Percentiles rank a stretch among this genome's conserved stretches.
Evolutionary conservation across 1,284 basidiomycete genomes (phyloP).

Genomic region (Pterulicium gracile): DNA sequence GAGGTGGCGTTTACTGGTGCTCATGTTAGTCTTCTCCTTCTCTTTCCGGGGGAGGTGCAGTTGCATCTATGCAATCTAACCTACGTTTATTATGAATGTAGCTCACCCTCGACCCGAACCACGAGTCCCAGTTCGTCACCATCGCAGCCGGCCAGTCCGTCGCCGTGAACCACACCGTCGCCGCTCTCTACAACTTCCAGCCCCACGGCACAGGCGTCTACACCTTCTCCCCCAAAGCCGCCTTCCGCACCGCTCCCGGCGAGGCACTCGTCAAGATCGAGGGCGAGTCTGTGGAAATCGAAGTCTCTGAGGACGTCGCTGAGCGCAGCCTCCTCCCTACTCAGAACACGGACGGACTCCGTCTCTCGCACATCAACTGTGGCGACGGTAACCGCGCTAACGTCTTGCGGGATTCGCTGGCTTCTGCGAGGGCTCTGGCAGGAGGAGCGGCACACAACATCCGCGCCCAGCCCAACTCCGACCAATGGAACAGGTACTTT

Average conservation of each 20-base stretch:
- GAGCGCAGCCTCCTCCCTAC: neutral
- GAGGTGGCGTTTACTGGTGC: neutral
- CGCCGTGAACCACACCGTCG: neutral
- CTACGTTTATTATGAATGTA: neutral
- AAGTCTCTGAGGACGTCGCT: neutral
- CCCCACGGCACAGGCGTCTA: neutral
- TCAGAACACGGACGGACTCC: neutral
- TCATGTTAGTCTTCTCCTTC: neutral
- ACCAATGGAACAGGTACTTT: neutral
- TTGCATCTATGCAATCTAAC: neutral
- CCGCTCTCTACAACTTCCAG: neutral
- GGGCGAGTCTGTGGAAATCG: neutral
- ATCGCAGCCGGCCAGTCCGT: conserved; percentile 1
- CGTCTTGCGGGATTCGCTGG: neutral
- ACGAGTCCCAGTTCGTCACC: neutral
- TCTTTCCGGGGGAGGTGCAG: neutral
- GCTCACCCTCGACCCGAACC: neutral
- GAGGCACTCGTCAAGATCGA: neutral
- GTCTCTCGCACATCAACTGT: neutral
- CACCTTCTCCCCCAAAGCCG: neutral
- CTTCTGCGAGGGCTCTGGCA: neutral
- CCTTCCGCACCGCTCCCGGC: neutral
- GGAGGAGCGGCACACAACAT: neutral
- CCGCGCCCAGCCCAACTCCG: neutral
- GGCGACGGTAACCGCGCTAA: neutral